Conservation (phyloP, 371 early-diverging fungal genomes). For the Mortierella sp. region DNA sequence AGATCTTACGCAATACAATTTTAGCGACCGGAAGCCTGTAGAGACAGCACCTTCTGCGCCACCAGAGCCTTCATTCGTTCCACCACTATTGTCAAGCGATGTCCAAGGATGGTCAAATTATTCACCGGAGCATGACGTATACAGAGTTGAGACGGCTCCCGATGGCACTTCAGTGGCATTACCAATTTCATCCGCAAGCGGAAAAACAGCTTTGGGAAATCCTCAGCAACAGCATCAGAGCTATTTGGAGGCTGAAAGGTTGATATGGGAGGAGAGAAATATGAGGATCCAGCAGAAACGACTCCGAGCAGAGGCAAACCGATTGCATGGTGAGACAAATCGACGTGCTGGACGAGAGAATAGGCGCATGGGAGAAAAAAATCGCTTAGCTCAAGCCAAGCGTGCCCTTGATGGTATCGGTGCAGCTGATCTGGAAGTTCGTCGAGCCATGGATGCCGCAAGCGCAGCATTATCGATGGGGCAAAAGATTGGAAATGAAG, state of each 20-base stretch:
- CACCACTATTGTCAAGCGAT: slow-evolving; percentile 18
- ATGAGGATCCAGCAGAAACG: neutral
- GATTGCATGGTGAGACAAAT: no score
- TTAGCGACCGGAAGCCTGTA: slow-evolving; percentile 27
- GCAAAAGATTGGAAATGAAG: slow-evolving; percentile 1
- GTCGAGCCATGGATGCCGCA: no score
- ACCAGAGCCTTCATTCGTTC: slow-evolving; percentile 17
- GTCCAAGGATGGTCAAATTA: slow-evolving; percentile 15
- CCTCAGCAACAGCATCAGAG: neutral
- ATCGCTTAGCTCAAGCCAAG: no score
- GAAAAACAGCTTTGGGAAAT: no score
- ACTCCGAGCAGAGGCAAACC: neutral
- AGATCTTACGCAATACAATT: slow-evolving; percentile 27
- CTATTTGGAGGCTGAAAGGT: neutral
- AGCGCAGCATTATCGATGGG: neutral
- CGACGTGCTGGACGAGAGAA: no score
- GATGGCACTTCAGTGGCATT: neutral
- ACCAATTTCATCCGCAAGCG: no score
- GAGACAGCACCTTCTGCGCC: slow-evolving; percentile 44
- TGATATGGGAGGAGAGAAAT: neutral
- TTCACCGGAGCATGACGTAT: neutral
- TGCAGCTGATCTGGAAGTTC: no score
- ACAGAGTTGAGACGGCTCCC: neutral
- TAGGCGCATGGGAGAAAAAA: no score
- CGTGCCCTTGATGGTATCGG: no score